Evolutionary conservation across 78 protist species (phyloP).

Genomic region (Acrasis kona): DNA sequence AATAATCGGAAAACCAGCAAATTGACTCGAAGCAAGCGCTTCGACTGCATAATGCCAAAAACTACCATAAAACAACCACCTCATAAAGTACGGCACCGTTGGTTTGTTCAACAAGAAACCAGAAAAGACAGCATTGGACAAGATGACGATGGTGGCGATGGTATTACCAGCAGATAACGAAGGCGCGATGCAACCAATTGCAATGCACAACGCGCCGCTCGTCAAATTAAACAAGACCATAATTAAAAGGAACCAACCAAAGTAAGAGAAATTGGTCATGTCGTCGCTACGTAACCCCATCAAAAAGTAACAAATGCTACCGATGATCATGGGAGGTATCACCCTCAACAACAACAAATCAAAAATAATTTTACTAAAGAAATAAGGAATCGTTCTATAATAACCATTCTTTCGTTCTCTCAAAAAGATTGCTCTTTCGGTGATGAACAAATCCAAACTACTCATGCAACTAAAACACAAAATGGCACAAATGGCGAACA

Average conservation of each 20-base stretch:
- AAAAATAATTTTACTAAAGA: constrained; percentile 4
- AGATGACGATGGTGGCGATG: not conserved
- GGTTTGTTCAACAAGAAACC: not conserved
- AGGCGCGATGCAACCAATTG: not conserved
- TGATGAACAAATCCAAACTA: constrained; percentile 20
- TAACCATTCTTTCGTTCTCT: constrained; percentile 11
- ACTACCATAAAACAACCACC: not conserved
- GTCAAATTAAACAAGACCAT: constrained; percentile 1
- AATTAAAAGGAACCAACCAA: constrained; percentile 7
- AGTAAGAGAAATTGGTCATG: not conserved
- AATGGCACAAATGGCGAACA: not conserved
- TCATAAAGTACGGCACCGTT: not conserved
- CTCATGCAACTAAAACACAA: constrained; percentile 14
- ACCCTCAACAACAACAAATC: constrained; percentile 12
- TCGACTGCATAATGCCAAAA: not conserved
- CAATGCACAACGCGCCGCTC: not conserved
- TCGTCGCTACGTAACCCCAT: constrained; percentile 23
- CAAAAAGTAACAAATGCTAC: not conserved
- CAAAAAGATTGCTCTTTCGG: not conserved
- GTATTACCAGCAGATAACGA: constrained; percentile 7
- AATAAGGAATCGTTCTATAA: constrained; percentile 14
- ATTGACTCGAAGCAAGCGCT: not conserved
- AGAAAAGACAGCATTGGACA: not conserved
- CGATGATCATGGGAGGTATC: constrained; percentile 11
- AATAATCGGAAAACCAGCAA: not conserved